Conservation (phyloP, 768 basidiomycete species). For the Pleurotus ostreatus region DNA sequence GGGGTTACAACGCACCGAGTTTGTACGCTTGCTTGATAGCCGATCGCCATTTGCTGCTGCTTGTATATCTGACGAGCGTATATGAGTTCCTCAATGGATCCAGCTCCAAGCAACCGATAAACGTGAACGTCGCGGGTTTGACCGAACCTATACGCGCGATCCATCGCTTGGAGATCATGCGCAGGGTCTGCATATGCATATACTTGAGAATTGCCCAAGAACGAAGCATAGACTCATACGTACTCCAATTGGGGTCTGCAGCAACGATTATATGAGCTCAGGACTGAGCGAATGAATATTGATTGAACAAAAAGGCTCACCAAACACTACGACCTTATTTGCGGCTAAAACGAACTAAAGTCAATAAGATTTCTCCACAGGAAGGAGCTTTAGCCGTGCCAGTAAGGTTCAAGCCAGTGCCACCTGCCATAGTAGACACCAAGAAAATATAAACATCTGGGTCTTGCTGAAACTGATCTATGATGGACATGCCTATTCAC, state of each 20-base stretch:
- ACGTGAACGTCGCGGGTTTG: slow-evolving; percentile 85
- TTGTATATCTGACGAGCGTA: slow-evolving; percentile 91
- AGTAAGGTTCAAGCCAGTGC: slow-evolving; percentile 86
- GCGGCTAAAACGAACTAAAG: slow-evolving; percentile 43
- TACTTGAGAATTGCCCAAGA: slow-evolving; percentile 5
- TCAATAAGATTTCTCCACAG: not conserved
- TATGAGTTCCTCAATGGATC: slow-evolving; percentile 84
- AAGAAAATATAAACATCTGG: slow-evolving; percentile 63
- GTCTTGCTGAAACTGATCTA: slow-evolving; percentile 79
- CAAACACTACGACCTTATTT: slow-evolving; percentile 92
- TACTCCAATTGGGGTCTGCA: slow-evolving; percentile 93
- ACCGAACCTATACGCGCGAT: slow-evolving; percentile 81
- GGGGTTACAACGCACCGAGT: slow-evolving; percentile 49
- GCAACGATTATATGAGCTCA: slow-evolving; percentile 10
- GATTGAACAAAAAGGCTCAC: slow-evolving; percentile 30
- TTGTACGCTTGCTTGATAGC: slow-evolving; percentile 79
- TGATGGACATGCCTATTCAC: slow-evolving; percentile 55
- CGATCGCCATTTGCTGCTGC: slow-evolving; percentile 92
- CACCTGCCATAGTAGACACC: slow-evolving; percentile 77
- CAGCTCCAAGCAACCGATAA: slow-evolving; percentile 79
- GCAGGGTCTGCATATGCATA: slow-evolving; percentile 66
- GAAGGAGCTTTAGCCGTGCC: slow-evolving; percentile 18
- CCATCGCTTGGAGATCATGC: slow-evolving; percentile 92
- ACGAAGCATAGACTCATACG: slow-evolving; percentile 22
- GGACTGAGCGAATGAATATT: not conserved